Evolutionary conservation across 1,284 basidiomycete genomes (phyloP).

Genomic region (Chiua sp.): DNA sequence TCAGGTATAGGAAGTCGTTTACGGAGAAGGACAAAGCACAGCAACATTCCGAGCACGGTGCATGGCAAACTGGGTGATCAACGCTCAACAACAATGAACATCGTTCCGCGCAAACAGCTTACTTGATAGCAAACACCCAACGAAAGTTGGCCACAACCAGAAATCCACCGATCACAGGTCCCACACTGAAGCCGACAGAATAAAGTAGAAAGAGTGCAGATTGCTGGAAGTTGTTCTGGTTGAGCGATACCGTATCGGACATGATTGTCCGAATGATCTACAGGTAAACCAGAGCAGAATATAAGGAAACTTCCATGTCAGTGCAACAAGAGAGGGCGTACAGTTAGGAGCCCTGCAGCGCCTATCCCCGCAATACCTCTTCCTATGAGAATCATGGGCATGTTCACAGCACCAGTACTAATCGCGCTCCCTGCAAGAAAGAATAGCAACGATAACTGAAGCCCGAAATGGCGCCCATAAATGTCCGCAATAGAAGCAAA

Average conservation of each 20-base stretch:
- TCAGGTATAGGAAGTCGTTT: constrained; percentile 29
- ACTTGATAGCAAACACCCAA: constrained; percentile 64
- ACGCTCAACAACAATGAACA: neutral
- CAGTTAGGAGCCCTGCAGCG: constrained; percentile 53
- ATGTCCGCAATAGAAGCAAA: constrained; percentile 56
- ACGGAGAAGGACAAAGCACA: constrained; percentile 50
- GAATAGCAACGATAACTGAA: constrained; percentile 49
- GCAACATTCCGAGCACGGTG: constrained; percentile 41
- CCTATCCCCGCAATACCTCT: constrained; percentile 55
- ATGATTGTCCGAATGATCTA: constrained; percentile 52
- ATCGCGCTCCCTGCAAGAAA: constrained; percentile 53
- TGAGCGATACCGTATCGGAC: constrained; percentile 48
- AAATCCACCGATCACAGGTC: constrained; percentile 53
- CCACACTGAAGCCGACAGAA: constrained; percentile 47
- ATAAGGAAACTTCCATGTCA: no score
- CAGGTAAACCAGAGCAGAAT: no score
- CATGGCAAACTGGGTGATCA: constrained; percentile 22
- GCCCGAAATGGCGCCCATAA: constrained; percentile 50
- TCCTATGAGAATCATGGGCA: constrained; percentile 51
- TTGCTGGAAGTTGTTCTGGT: constrained; percentile 50
- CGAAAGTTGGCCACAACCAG: constrained; percentile 48
- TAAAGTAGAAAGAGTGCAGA: constrained; percentile 49
- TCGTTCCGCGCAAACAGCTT: neutral
- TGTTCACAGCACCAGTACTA: constrained; percentile 51
- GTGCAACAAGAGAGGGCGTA: constrained; percentile 24